These are phyloP conservation scores for Dentipellis fragilis DNA, from an alignment of 768 basidiomycete species.

Conservation along the genomic window DNA sequence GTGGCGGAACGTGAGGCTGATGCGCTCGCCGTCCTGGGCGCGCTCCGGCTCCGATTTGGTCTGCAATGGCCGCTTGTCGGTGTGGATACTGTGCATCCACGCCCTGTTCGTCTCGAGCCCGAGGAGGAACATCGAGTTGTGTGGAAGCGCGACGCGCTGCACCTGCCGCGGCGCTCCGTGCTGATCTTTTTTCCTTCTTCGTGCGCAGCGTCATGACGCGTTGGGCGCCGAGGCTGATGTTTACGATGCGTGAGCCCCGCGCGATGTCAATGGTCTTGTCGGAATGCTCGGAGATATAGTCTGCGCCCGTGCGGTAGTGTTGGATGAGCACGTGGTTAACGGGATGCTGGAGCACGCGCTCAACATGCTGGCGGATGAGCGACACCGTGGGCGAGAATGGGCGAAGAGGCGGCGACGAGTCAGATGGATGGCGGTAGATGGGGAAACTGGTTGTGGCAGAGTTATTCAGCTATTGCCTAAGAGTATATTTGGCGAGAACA, in stretches of 20 bases:
- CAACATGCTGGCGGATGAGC: slow-evolving; percentile 52
- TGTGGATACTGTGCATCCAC: slow-evolving; percentile 71
- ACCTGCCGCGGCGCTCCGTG: slow-evolving; percentile 7
- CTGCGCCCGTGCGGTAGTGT: slow-evolving; percentile 66
- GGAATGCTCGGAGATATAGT: slow-evolving; percentile 81
- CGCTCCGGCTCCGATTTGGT: slow-evolving; percentile 48
- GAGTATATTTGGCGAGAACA: slow-evolving; percentile 21
- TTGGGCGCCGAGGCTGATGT: slow-evolving; percentile 73
- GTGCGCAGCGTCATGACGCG: slow-evolving; percentile 65
- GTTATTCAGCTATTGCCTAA: slow-evolving; percentile 14
- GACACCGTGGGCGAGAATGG: slow-evolving; percentile 64
- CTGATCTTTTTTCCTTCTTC: slow-evolving; percentile 38
- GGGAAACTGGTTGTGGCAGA: slow-evolving; percentile 41
- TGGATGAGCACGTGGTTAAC: slow-evolving; percentile 83
- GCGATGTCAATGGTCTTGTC: slow-evolving; percentile 83
- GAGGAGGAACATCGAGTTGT: slow-evolving; percentile 79
- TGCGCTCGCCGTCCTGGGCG: slow-evolving; percentile 49
- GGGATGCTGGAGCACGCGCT: slow-evolving; percentile 47
- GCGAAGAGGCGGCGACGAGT: slow-evolving; percentile 59
- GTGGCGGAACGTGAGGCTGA: slow-evolving; percentile 73
- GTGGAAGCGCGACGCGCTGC: slow-evolving; percentile 64
- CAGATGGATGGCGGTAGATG: slow-evolving; percentile 75
- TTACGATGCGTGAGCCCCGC: slow-evolving; percentile 64
- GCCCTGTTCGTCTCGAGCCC: slow-evolving; percentile 61
- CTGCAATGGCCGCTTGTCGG: slow-evolving; percentile 55